These are phyloP conservation scores for Tetracladium setigerum DNA, from an alignment of 495 filamentous ascomycete genomes.

Conservation along the genomic window DNA sequence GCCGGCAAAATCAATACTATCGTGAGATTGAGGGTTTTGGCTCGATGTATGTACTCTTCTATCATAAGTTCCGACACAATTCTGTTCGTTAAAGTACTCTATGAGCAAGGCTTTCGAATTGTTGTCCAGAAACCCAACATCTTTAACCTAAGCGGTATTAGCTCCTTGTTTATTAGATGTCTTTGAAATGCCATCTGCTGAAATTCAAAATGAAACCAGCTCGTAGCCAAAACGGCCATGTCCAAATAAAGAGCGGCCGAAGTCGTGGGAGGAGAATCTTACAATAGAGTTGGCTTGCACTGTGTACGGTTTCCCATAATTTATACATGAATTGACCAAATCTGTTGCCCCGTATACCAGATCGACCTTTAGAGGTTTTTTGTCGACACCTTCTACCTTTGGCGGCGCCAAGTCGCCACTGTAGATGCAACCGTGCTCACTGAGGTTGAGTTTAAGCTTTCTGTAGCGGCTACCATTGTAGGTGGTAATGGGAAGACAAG, in stretches of 20 bases:
- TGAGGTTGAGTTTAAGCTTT: slow-evolving; percentile 9
- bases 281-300: slow-evolving; percentile 14
- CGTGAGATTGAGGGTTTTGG: no score
- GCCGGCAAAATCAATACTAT: no score
- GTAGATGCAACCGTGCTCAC: slow-evolving; percentile 17
- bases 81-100: slow-evolving; percentile 2
- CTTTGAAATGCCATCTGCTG: no score
- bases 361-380: slow-evolving; percentile 6
- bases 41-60: no score
- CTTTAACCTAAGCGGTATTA: slow-evolving; percentile 2
- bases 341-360: not conserved
- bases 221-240: no score
- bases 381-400: not conserved
- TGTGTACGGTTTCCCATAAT: slow-evolving; percentile 15
- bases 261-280: no score
- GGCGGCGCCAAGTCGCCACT: slow-evolving; percentile 3
- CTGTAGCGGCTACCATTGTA: slow-evolving; percentile 5
- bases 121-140: slow-evolving; percentile 13
- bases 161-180: no score
- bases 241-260: no score
- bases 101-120: slow-evolving; percentile 8
- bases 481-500: slow-evolving; percentile 14
- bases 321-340: slow-evolving; percentile 10
- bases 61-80: no score
- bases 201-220: no score